Percentiles rank a stretch among this genome's conserved stretches.
These are phyloP conservation scores for Lactarius deliciosus DNA, from an alignment of 768 basidiomycete species.

Conservation along the genomic window DNA sequence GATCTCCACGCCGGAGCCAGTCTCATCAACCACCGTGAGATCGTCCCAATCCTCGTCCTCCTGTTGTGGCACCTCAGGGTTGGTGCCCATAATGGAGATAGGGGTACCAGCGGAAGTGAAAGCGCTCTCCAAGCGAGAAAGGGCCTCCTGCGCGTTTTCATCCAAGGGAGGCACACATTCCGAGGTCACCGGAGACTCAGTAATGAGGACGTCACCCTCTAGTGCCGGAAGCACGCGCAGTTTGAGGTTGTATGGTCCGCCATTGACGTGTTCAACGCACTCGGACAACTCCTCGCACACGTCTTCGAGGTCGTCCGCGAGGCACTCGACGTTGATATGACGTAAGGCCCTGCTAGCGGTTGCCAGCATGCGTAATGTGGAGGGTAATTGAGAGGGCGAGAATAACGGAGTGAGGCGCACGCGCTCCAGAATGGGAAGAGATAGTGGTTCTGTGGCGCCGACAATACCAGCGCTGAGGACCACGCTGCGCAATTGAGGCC, in stretches of 20 bases:
- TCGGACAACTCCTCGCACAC: constrained; percentile 27
- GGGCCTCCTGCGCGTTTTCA: constrained; percentile 21
- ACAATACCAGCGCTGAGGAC: constrained; percentile 18
- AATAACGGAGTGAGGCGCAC: constrained; percentile 27
- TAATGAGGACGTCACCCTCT: constrained; percentile 19
- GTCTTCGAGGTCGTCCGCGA: constrained; percentile 28
- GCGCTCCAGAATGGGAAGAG: constrained; percentile 20
- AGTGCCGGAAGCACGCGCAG: constrained; percentile 27
- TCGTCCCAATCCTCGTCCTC: constrained; percentile 28
- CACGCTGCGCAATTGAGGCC: constrained; percentile 14
- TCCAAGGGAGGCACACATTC: constrained; percentile 11
- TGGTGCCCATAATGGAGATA: constrained; percentile 20
- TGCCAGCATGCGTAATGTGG: constrained; percentile 20
- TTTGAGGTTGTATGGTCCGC: constrained; percentile 24
- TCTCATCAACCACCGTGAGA: constrained; percentile 26
- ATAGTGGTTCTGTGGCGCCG: constrained; percentile 3
- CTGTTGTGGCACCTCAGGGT: constrained; percentile 10
- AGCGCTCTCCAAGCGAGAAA: constrained; percentile 24
- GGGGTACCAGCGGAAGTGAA: constrained; percentile 26
- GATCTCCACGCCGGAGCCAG: constrained; percentile 6
- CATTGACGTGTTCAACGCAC: constrained; percentile 28
- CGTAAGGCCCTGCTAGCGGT: constrained; percentile 15
- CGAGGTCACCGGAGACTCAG: constrained; percentile 19
- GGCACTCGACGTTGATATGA: constrained; percentile 27
- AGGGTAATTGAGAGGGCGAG: constrained; percentile 23